These are phyloP conservation scores for Ophiognomonia clavigignenti-juglandacearum DNA, from an alignment of 2,329 filamentous ascomycete species.

Conservation along the genomic window DNA sequence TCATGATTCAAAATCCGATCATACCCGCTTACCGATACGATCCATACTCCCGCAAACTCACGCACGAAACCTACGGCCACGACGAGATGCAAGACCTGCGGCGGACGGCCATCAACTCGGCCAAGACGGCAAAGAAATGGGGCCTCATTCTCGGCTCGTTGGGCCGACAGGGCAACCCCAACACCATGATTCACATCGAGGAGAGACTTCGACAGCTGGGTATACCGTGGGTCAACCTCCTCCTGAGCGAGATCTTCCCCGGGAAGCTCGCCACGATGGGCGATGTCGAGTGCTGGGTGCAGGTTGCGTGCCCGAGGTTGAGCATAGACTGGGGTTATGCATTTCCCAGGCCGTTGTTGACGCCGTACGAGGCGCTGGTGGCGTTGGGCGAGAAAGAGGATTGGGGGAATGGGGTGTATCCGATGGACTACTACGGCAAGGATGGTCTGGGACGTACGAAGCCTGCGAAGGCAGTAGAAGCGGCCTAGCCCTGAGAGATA, in stretches of 20 bases:
- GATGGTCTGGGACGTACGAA: constrained; percentile 83
- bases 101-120: constrained; percentile 68
- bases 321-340: constrained; percentile 99
- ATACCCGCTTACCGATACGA: constrained; percentile 95
- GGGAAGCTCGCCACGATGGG: constrained; percentile 90
- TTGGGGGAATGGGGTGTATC: constrained; percentile 75
- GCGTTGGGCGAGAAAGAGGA: constrained; percentile 76
- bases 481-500: too few species aligned
- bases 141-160: constrained; percentile 90
- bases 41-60: constrained; percentile 88
- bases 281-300: constrained; percentile 96
- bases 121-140: constrained; percentile 79
- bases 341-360: constrained; percentile 81
- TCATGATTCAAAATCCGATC: constrained; percentile 96
- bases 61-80: constrained; percentile 87
- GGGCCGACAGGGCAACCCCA: constrained; percentile 90
- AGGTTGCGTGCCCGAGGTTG: constrained; percentile 91
- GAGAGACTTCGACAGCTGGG: constrained; percentile 64
- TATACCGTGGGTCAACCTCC: constrained; percentile 76
- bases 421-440: constrained; percentile 97
- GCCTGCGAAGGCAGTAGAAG: constrained; percentile 22
- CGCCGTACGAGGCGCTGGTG: constrained; percentile 91
- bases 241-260: constrained; percentile 94
- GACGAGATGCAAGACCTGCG: constrained; percentile 83
- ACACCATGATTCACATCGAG: constrained; percentile 87